Evolutionary conservation across 2,329 filamentous ascomycete species (phyloP).

Genomic region (Aspergillus amoenus): DNA sequence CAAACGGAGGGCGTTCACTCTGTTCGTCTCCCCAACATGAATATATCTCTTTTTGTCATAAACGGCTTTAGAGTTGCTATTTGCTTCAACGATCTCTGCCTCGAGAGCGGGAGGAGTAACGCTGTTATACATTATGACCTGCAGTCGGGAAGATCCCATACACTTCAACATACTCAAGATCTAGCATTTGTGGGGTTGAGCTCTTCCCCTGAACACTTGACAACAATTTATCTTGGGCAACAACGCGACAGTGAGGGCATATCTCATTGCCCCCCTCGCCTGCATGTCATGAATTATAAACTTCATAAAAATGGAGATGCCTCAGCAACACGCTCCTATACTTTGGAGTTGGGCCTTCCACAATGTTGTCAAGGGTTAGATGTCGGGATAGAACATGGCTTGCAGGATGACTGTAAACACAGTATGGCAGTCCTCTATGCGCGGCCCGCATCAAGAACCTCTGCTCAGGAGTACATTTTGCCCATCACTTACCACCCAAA

Average conservation of each 20-base stretch:
- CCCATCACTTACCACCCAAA: conserved; percentile 12
- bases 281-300: conserved; percentile 16
- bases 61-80: conserved; percentile 24
- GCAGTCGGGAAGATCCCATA: conserved; percentile 17
- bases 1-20: conserved; percentile 17
- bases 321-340: neutral
- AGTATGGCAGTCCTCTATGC: conserved; percentile 14
- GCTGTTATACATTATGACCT: conserved; percentile 26
- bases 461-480: neutral
- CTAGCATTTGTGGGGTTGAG: conserved; percentile 19
- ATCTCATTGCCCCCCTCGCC: neutral
- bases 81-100: conserved; percentile 6
- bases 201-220: conserved; percentile 17
- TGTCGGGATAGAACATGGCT: conserved; percentile 1
- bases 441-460: neutral
- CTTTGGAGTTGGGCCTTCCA: conserved; percentile 1
- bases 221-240: conserved; percentile 16
- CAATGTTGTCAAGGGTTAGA: neutral
- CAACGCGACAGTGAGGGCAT: neutral
- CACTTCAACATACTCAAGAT: conserved; percentile 4
- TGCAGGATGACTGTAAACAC: conserved; percentile 4
- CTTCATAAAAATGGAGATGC: neutral
- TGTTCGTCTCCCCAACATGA: conserved; percentile 29
- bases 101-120: neutral
- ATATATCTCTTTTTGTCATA: conserved; percentile 19